A percentile compares a stretch with the other conserved stretches of the same genome.
These are phyloP conservation scores for Atkinsonella hypoxylon DNA, from an alignment of 2,329 filamentous ascomycete species.

Conservation along the genomic window DNA sequence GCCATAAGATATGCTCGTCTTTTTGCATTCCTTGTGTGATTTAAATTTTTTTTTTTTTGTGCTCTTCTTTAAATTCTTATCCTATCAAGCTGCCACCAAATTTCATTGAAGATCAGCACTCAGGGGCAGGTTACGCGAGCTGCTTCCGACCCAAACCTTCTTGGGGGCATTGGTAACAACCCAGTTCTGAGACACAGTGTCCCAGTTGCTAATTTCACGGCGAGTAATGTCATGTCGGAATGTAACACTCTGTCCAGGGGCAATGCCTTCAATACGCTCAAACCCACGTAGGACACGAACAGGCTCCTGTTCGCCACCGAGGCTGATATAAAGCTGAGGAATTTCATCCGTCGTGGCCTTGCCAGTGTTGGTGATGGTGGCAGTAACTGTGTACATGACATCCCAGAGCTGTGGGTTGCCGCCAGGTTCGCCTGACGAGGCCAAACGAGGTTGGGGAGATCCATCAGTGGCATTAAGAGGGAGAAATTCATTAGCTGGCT, in stretches of 20 bases:
- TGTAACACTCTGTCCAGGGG: constrained; percentile 51
- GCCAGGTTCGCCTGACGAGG: constrained; percentile 43
- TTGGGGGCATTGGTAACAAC: constrained; percentile 42
- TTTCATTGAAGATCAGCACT: constrained; percentile 9
- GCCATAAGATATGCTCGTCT: background rate
- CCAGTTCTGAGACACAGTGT: constrained; percentile 72
- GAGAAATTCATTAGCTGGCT: constrained; percentile 44
- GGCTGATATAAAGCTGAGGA: constrained; percentile 65
- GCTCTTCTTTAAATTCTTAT: background rate
- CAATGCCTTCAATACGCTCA: constrained; percentile 57
- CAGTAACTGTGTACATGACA: constrained; percentile 53
- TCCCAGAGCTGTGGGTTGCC: constrained; percentile 58
- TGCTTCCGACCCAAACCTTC: constrained; percentile 42
- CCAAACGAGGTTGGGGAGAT: constrained; percentile 41
- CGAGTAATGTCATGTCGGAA: constrained; percentile 63
- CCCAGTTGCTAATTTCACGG: constrained; percentile 83
- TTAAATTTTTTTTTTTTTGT: background rate
- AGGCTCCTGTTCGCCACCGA: constrained; percentile 67
- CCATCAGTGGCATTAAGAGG: constrained; percentile 45
- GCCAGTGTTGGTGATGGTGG: constrained; percentile 62
- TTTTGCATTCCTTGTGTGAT: background rate
- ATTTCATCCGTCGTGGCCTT: constrained; percentile 54
- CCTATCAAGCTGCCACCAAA: background rate
- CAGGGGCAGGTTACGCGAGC: constrained; percentile 42
- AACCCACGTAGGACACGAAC: constrained; percentile 63